Evolutionary conservation across 169 alveolate species (phyloP), one percentile per base, ranked within the genome.

Genomic region (Plasmodium sp.): DNA sequence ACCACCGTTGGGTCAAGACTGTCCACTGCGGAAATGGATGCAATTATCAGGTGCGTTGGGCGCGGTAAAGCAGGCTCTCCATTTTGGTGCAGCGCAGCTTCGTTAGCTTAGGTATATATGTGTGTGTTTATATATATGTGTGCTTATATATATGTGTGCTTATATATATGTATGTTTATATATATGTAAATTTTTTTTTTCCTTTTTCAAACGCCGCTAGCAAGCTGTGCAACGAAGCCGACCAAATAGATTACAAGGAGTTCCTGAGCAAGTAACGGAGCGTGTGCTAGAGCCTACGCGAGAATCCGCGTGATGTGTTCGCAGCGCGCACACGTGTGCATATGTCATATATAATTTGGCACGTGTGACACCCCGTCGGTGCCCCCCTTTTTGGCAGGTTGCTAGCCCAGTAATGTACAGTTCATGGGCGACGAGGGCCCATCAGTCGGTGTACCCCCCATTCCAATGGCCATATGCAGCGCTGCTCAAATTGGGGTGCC

Each of bases 1-100:
- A 88, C 94, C 16, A 88, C 86, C 12, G 80, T 88, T 77, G 94
- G 94, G 58, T 88, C 94, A 56, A 77, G 71, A 56, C 10, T 88
- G 43, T 79, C 94, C 12, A 45, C 36, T 34, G 39, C 62, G 41
- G 94, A 88, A 22, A 88, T 88, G 72, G 94, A 88, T 33, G 73
- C 18, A n/a, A 88, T 88, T 18, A 88, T 80, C 27, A 33, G 88
- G 94, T 88, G n/a, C 10, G 72, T 74, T 43, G 33, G 36, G 12
- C 16, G 22, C 14, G 41, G 48, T 27, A 18, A 14, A 62, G n/a
- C 14, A 10, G 54, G n/a, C 54, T 36, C 34, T 45, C 18, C 41
- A 22, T 81, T 41, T 81, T 18, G 34, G 10, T 9, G 22, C 41
- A 81, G 6, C 31, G 22, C 2, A 51, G 6, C 6, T 56, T 31